A percentile compares a stretch with the other conserved stretches of the same genome.
phyloP scores from a whole-genome alignment of 768 basidiomycete species.

The Pleurotus giganteus region DNA sequence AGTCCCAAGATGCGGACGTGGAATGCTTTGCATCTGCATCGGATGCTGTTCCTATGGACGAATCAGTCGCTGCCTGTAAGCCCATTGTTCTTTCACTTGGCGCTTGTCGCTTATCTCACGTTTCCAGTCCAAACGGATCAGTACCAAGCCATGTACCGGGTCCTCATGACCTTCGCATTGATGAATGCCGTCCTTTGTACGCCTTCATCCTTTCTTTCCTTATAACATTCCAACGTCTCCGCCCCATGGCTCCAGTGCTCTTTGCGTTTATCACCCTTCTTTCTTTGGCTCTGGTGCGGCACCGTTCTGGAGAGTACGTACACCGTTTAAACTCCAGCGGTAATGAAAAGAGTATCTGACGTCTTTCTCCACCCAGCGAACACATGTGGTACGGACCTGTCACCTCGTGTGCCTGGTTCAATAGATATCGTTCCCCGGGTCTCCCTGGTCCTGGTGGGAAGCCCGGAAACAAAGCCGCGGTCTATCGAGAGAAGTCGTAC shows the following conservation, averaged over 20 bases:
- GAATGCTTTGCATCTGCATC: slow-evolving; percentile 70
- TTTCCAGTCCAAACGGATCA: slow-evolving; percentile 75
- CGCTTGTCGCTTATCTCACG: neutral
- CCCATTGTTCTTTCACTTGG: slow-evolving; percentile 12
- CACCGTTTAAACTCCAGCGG: neutral
- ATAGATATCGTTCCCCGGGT: slow-evolving; percentile 28
- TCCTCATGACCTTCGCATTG: slow-evolving; percentile 76
- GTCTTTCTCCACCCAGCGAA: slow-evolving; percentile 13
- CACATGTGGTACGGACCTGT: slow-evolving; percentile 72
- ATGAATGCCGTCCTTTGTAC: slow-evolving; percentile 72
- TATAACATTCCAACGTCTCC: neutral
- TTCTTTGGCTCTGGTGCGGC: slow-evolving; percentile 2
- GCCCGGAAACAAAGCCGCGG: slow-evolving; percentile 16
- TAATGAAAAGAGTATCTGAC: neutral
- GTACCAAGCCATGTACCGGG: slow-evolving; percentile 87
- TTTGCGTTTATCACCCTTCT: slow-evolving; percentile 7
- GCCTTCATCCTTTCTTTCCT: slow-evolving; percentile 21
- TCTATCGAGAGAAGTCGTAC: slow-evolving; percentile 4
- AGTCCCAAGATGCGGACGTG: slow-evolving; percentile 75
- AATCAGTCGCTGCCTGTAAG: slow-evolving; percentile 65
- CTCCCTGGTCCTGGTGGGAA: slow-evolving; percentile 26
- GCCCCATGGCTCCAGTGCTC: slow-evolving; percentile 2
- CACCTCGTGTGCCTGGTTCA: slow-evolving; percentile 73
- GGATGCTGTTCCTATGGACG: slow-evolving; percentile 48
- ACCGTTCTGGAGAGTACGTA: slow-evolving; percentile 10